A percentile compares a stretch with the other conserved stretches of the same genome.
Conservation (phyloP, 148 eudicot species). For the Mesembryanthemum crystallinum region DNA sequence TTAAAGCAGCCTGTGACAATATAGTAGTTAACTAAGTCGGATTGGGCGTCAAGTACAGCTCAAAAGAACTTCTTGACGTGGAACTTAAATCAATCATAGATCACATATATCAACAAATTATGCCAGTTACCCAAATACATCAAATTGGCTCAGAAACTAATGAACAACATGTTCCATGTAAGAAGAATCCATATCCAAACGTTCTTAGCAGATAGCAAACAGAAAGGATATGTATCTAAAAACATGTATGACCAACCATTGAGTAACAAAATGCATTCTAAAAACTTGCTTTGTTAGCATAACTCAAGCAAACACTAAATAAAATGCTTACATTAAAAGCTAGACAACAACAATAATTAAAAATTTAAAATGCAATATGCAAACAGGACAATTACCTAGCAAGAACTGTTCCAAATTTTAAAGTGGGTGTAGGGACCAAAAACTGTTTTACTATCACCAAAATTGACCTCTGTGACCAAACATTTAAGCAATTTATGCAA, state of each 20-base stretch:
- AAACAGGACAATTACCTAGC: too few relatives aligned
- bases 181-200: not conserved
- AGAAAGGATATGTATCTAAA: not conserved
- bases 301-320: not conserved
- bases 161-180: not conserved
- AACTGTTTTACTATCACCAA: not conserved
- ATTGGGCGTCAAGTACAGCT: not conserved
- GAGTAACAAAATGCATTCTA: not conserved
- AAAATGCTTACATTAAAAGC: not conserved
- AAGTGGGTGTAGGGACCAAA: not conserved
- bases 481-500: too few relatives aligned
- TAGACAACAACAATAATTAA: not conserved
- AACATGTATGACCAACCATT: not conserved
- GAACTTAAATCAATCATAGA: not conserved
- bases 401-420: too few relatives aligned
- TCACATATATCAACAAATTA: not conserved
- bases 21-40: not conserved
- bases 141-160: not conserved
- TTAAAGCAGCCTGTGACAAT: not conserved
- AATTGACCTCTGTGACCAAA: not conserved
- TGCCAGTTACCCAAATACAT: not conserved
- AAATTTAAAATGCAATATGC: too few relatives aligned
- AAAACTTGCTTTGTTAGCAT: not conserved
- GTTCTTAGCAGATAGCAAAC: not conserved
- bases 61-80: not conserved